Percentiles rank a stretch among this genome's conserved stretches.
Evolutionary conservation across 1,284 basidiomycete genomes (phyloP).

Genomic region (Ceratobasidium sp.): DNA sequence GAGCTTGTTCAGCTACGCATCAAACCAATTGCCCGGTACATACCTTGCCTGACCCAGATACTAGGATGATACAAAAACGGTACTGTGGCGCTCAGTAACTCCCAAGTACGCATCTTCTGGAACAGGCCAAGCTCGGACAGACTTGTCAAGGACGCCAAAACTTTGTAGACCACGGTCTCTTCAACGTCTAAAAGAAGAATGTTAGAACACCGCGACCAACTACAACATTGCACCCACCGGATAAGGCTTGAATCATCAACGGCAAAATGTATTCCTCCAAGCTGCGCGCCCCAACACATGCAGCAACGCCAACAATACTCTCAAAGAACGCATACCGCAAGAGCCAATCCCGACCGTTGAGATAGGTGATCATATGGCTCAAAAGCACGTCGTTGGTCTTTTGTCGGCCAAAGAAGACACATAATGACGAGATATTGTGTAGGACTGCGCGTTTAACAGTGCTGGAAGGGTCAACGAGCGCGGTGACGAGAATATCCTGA

Average conservation of each 20-base stretch:
- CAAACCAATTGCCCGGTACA: constrained; percentile 43
- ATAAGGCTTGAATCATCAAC: constrained; percentile 91
- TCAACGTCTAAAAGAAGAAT: constrained; percentile 77
- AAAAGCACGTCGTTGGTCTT: constrained; percentile 95
- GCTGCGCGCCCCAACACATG: constrained; percentile 87
- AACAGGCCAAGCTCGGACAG: constrained; percentile 88
- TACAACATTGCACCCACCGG: constrained; percentile 64
- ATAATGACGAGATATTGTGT: constrained; percentile 84
- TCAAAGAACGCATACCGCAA: constrained; percentile 94
- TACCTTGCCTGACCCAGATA: constrained; percentile 94
- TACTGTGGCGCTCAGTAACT: constrained; percentile 85
- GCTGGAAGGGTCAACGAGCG: constrained; percentile 63
- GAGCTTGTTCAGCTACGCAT: constrained; percentile 1
- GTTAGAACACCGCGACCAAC: not conserved
- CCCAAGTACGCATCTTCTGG: constrained; percentile 93
- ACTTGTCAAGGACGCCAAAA: constrained; percentile 84
- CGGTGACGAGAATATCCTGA: constrained; percentile 87
- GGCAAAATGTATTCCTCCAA: constrained; percentile 92
- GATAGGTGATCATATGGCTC: constrained; percentile 98
- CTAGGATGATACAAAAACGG: constrained; percentile 97
- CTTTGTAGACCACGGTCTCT: constrained; percentile 90
- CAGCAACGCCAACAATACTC: constrained; percentile 93
- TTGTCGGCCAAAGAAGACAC: constrained; percentile 91
- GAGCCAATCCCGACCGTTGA: constrained; percentile 96
- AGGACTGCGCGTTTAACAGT: constrained; percentile 67